Percentiles rank a stretch among this genome's conserved stretches.
phyloP scores from a whole-genome alignment of 1,139 yeast genomes.

The Hemisphaericaspora xylofermentans region DNA sequence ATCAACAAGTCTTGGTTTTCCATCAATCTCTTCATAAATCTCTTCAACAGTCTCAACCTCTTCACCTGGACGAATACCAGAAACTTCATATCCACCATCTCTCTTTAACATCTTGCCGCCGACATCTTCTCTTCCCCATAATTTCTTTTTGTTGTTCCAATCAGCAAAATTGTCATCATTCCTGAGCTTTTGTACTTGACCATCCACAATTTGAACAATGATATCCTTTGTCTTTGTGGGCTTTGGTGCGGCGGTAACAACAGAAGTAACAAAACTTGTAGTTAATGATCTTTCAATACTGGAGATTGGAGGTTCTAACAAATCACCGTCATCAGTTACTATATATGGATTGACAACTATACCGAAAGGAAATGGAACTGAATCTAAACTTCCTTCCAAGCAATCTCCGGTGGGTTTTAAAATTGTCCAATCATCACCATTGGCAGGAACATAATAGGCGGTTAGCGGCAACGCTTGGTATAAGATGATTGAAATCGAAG shows the following conservation, averaged over 20 bases:
- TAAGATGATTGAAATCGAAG: background rate
- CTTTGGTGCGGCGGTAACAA: conserved; percentile 24
- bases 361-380: conserved; percentile 36
- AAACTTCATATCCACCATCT: conserved; percentile 6
- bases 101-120: conserved; percentile 1
- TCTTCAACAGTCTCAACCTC: conserved; percentile 11
- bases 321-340: conserved; percentile 19
- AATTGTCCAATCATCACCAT: conserved; percentile 36
- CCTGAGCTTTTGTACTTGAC: conserved; percentile 31
- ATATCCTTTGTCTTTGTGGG: conserved; percentile 24
- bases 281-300: conserved; percentile 19
- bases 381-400: conserved; percentile 20
- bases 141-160: background rate
- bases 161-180: conserved; percentile 5
- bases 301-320: conserved; percentile 14
- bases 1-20: conserved; percentile 9
- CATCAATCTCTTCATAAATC: conserved; percentile 13
- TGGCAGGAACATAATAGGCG: conserved; percentile 28
- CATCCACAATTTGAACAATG: conserved; percentile 30
- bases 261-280: conserved; percentile 20
- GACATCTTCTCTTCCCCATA: background rate
- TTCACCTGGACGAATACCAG: conserved; percentile 4
- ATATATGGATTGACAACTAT: conserved; percentile 31
- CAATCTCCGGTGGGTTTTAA: conserved; percentile 24
- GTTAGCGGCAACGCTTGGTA: background rate